These are phyloP conservation scores for Groenewaldozyma tartarivorans DNA, from an alignment of 805 yeast genomes.

Conservation along the genomic window DNA sequence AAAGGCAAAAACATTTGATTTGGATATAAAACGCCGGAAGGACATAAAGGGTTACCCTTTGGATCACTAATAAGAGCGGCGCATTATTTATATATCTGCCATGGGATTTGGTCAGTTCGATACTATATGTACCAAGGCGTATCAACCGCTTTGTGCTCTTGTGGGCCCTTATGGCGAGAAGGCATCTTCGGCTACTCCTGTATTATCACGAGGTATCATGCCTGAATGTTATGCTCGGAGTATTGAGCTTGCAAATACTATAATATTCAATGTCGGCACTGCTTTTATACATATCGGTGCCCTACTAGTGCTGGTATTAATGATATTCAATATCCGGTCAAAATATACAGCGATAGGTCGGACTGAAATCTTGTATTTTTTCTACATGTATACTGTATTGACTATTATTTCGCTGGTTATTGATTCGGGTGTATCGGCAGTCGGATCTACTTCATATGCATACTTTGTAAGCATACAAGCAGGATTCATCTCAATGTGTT, in stretches of 20 bases:
- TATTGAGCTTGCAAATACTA: conserved; percentile 81
- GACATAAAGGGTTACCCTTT: too few relatives aligned
- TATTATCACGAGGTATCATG: conserved; percentile 42
- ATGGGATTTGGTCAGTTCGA: conserved; percentile 66
- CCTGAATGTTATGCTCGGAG: conserved; percentile 79
- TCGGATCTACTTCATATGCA: conserved; percentile 63
- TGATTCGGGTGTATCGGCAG: conserved; percentile 89
- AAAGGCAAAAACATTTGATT: too few relatives aligned
- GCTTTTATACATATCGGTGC: conserved; percentile 79
- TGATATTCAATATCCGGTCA: conserved; percentile 65
- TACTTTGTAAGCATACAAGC: conserved; percentile 78
- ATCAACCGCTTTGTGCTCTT: conserved; percentile 74
- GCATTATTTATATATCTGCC: too few relatives aligned
- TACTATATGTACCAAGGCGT: conserved; percentile 51
- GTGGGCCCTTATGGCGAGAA: conserved; percentile 40
- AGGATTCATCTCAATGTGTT: conserved; percentile 62
- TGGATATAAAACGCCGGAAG: too few relatives aligned
- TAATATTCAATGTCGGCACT: conserved; percentile 81
- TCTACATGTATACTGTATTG: conserved; percentile 48
- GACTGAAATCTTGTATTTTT: conserved; percentile 69
- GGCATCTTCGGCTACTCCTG: conserved; percentile 14
- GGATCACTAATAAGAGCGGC: too few relatives aligned
- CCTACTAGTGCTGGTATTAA: conserved; percentile 52
- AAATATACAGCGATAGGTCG: conserved; percentile 95
- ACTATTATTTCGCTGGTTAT: conserved; percentile 63